Conservation (phyloP, 176 grass and related monocot species). For the Oryza nivara region DNA sequence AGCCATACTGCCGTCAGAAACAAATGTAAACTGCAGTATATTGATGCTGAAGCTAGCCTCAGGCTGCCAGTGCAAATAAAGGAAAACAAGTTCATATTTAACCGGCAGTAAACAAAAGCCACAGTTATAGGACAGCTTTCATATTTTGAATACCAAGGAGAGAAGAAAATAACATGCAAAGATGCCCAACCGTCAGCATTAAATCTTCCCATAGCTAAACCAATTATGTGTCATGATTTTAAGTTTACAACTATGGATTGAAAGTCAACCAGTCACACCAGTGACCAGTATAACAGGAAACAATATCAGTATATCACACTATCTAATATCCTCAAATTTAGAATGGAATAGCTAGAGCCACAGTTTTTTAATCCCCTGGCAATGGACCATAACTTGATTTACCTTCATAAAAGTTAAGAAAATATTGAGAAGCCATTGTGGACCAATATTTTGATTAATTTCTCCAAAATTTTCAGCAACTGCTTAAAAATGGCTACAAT, state of each 20-base stretch:
- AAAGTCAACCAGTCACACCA: background rate
- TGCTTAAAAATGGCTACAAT: background rate
- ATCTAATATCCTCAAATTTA: slow-evolving; percentile 11
- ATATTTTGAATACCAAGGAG: background rate
- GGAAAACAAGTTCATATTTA: background rate
- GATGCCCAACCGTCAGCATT: background rate
- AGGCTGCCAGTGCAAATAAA: background rate
- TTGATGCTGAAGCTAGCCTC: background rate
- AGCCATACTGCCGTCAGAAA: background rate
- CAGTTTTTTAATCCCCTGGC: background rate
- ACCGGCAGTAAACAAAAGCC: background rate
- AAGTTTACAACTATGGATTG: background rate
- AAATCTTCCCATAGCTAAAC: slow-evolving; percentile 10
- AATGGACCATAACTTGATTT: background rate
- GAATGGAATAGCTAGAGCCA: background rate
- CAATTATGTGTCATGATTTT: background rate
- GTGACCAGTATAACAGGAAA: background rate
- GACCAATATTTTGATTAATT: background rate
- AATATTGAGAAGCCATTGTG: background rate
- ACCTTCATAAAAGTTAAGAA: slow-evolving; percentile 2
- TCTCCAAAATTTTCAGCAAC: background rate
- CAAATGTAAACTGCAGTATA: background rate
- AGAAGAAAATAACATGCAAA: background rate
- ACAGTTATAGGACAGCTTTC: background rate
- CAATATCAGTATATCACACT: background rate